Percentiles rank a stretch among this genome's conserved stretches.
These are phyloP conservation scores for Paecilomyces sp. DNA, from an alignment of 2,329 filamentous ascomycete species.

Conservation along the genomic window DNA sequence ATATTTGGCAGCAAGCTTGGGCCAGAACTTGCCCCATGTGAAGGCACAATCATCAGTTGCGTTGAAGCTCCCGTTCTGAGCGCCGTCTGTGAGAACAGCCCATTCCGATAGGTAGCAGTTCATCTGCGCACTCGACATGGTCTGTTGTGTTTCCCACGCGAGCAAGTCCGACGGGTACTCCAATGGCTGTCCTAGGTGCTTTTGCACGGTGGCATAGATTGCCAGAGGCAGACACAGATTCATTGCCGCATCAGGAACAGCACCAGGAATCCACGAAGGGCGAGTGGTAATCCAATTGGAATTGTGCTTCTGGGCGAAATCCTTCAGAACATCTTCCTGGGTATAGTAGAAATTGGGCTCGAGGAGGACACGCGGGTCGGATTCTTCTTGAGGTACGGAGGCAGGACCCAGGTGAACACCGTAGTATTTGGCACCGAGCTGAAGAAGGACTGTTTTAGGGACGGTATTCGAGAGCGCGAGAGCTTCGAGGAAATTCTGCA, in stretches of 20 bases:
- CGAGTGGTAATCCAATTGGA: slow-evolving; percentile 42
- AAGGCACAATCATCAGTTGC: slow-evolving; percentile 39
- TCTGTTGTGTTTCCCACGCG: slow-evolving; percentile 38
- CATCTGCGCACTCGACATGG: slow-evolving; percentile 39
- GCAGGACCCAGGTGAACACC: slow-evolving; percentile 42
- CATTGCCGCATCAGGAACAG: slow-evolving; percentile 44
- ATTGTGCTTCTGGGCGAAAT: slow-evolving; percentile 33
- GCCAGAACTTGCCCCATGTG: slow-evolving; percentile 43
- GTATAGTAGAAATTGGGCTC: slow-evolving; percentile 51
- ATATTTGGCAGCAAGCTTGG: not conserved
- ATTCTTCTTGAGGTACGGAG: slow-evolving; percentile 39
- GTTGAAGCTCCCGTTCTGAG: slow-evolving; percentile 44
- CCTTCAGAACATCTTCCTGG: slow-evolving; percentile 44
- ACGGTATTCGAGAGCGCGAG: slow-evolving; percentile 35
- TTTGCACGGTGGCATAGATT: slow-evolving; percentile 44
- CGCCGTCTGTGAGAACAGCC: slow-evolving; percentile 37
- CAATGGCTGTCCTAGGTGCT: slow-evolving; percentile 33
- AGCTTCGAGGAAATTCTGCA: slow-evolving; percentile 40
- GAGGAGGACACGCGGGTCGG: slow-evolving; percentile 36
- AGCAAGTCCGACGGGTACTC: slow-evolving; percentile 38
- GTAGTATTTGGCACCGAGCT: slow-evolving; percentile 50
- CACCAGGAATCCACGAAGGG: slow-evolving; percentile 44
- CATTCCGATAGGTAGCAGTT: slow-evolving; percentile 47
- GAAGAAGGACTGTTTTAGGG: slow-evolving; percentile 43
- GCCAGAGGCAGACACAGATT: slow-evolving; percentile 44